Percentiles rank a stretch among this genome's conserved stretches.
Evolutionary conservation across 192 early-diverging fungal species (phyloP).

Genomic region (Coemansia sp.): DNA sequence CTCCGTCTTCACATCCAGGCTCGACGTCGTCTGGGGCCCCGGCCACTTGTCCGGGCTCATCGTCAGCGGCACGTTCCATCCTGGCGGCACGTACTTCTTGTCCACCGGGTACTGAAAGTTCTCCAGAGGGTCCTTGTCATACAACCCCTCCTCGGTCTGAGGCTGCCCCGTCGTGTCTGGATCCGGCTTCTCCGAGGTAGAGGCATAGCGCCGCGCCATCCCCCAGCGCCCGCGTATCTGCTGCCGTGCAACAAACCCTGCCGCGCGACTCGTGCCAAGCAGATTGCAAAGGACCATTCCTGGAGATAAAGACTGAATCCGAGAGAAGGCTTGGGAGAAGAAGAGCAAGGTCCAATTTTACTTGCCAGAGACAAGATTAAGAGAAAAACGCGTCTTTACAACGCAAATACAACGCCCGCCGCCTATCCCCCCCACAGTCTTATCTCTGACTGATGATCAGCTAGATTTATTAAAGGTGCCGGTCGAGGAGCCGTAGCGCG

Average conservation of each 20-base stretch:
- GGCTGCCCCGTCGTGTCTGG: too few species aligned
- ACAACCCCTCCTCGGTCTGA: neutral
- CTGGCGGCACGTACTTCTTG: slow-evolving; percentile 29
- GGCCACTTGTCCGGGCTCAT: slow-evolving; percentile 41
- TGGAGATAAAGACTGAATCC: neutral
- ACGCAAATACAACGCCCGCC: neutral
- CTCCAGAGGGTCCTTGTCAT: slow-evolving; percentile 21
- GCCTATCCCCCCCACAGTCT: neutral
- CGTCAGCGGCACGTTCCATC: slow-evolving; percentile 37
- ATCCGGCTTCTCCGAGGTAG: too few species aligned
- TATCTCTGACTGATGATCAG: neutral
- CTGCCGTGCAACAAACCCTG: slow-evolving; percentile 6
- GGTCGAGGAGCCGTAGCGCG: slow-evolving; percentile 14
- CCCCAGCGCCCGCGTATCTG: too few species aligned
- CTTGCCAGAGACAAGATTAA: neutral
- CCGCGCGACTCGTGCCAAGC: slow-evolving; percentile 13
- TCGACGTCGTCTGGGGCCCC: slow-evolving; percentile 25
- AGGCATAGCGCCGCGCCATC: slow-evolving; percentile 18
- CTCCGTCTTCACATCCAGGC: slow-evolving; percentile 22
- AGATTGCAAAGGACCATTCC: slow-evolving; percentile 35
- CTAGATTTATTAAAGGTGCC: neutral
- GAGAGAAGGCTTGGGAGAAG: neutral
- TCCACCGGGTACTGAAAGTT: slow-evolving; percentile 22
- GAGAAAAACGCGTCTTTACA: neutral
- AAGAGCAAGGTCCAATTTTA: neutral